These are phyloP conservation scores for Immersiella caudata DNA, from an alignment of 495 filamentous ascomycete species.

Conservation along the genomic window DNA sequence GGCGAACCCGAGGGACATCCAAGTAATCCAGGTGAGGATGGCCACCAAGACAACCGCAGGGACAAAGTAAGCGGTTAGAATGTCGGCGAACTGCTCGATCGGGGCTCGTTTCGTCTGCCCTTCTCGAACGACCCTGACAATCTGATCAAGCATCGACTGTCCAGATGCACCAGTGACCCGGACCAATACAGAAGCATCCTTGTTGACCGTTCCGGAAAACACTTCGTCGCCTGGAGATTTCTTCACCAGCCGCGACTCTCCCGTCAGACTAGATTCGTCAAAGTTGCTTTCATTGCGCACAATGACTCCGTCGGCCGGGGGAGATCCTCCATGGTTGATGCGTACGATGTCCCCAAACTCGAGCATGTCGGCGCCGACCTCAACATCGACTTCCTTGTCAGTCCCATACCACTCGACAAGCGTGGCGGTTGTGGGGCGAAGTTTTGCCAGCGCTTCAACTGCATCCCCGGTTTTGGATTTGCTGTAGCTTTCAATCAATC, in stretches of 20 bases:
- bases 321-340: constrained; percentile 77
- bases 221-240: constrained; percentile 74
- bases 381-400: constrained; percentile 36
- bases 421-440: constrained; percentile 78
- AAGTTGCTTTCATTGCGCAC: constrained; percentile 68
- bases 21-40: constrained; percentile 79
- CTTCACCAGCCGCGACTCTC: constrained; percentile 76
- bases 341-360: constrained; percentile 82
- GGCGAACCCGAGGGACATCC: constrained; percentile 75
- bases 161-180: constrained; percentile 71
- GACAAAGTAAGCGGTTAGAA: constrained; percentile 86
- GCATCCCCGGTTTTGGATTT: constrained; percentile 92
- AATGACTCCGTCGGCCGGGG: constrained; percentile 80
- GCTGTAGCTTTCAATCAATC: constrained; percentile 87
- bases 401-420: constrained; percentile 56
- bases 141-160: constrained; percentile 87
- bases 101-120: constrained; percentile 87
- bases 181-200: constrained; percentile 69
- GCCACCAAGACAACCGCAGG: constrained; percentile 81
- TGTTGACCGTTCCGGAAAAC: constrained; percentile 86
- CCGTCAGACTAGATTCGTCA: constrained; percentile 89
- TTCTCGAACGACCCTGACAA: constrained; percentile 86
- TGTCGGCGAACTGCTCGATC: constrained; percentile 81
- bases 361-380: constrained; percentile 69
- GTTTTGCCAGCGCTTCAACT: constrained; percentile 74